Conservation (phyloP, 768 basidiomycete genomes). For the Tulasnella sp. region DNA sequence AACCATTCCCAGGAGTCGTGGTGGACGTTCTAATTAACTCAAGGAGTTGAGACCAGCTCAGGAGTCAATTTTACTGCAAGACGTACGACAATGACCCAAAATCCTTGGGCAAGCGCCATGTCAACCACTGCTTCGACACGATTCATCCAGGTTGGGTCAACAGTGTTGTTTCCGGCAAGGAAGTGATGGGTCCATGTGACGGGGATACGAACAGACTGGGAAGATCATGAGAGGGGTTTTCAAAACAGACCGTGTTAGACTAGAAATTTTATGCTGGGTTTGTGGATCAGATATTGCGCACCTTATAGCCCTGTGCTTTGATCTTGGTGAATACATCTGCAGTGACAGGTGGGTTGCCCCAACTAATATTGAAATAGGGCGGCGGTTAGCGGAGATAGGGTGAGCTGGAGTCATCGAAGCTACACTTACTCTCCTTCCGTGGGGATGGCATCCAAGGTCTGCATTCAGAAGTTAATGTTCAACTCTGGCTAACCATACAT, state of each 20-base stretch:
- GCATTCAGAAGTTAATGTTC: neutral
- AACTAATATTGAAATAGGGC: neutral
- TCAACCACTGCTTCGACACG: slow-evolving; percentile 2
- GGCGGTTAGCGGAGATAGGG: neutral
- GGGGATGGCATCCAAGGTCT: slow-evolving; percentile 2
- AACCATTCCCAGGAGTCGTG: slow-evolving; percentile 11
- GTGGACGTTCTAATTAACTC: neutral
- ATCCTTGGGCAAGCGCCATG: neutral
- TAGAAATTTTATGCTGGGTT: too few relatives aligned
- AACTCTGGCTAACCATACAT: neutral
- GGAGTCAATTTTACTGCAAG: too few relatives aligned
- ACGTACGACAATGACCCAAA: neutral
- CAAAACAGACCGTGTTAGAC: neutral
- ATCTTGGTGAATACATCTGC: neutral
- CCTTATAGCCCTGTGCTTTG: neutral
- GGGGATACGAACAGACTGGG: neutral
- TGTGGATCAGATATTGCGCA: too few relatives aligned
- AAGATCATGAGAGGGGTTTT: neutral
- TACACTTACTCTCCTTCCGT: slow-evolving; percentile 5
- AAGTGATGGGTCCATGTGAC: slow-evolving; percentile 5
- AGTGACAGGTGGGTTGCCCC: neutral
- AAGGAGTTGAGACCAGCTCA: too few relatives aligned
- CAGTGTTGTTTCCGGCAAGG: neutral
- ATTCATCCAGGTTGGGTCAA: slow-evolving; percentile 7
- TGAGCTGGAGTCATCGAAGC: neutral